Evolutionary conservation across 139 green algal species (phyloP).

Genomic region (Chlorella sp.): DNA sequence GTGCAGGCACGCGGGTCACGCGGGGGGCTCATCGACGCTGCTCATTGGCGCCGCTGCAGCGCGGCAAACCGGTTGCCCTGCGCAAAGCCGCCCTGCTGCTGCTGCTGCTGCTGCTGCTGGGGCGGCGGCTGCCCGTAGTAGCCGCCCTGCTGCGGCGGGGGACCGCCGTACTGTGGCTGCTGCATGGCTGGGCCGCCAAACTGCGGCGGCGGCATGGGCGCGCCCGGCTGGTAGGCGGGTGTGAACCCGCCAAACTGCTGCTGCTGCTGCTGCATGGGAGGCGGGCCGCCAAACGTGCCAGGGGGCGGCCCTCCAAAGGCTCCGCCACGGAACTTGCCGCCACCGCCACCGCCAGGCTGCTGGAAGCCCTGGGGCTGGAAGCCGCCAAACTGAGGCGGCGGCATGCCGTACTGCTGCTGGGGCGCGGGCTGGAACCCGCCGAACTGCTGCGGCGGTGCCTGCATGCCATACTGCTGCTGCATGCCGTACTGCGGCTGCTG

Average conservation of each 20-base stretch:
- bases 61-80: slow-evolving; percentile 19
- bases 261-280: neutral
- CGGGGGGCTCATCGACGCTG: neutral
- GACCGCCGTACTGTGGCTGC: slow-evolving; percentile 1
- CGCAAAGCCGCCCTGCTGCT: slow-evolving; percentile 1
- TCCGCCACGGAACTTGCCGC: slow-evolving; percentile 11
- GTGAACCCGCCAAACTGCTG: neutral
- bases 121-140: neutral
- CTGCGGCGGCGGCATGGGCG: neutral
- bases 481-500: slow-evolving; percentile 17
- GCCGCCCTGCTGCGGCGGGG: neutral
- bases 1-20: too few species aligned
- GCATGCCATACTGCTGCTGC: slow-evolving; percentile 28
- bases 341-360: neutral
- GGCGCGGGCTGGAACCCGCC: neutral
- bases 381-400: neutral
- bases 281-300: neutral
- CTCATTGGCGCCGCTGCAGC: slow-evolving; percentile 31
- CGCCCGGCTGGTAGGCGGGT: neutral
- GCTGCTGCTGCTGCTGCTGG: slow-evolving; percentile 16
- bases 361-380: neutral
- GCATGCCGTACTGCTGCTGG: slow-evolving; percentile 1
- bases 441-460: neutral
- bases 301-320: slow-evolving; percentile 7
- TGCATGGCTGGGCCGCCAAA: neutral